Conservation (phyloP, 2,329 filamentous ascomycete species). For the Aureobasidium sp. region DNA sequence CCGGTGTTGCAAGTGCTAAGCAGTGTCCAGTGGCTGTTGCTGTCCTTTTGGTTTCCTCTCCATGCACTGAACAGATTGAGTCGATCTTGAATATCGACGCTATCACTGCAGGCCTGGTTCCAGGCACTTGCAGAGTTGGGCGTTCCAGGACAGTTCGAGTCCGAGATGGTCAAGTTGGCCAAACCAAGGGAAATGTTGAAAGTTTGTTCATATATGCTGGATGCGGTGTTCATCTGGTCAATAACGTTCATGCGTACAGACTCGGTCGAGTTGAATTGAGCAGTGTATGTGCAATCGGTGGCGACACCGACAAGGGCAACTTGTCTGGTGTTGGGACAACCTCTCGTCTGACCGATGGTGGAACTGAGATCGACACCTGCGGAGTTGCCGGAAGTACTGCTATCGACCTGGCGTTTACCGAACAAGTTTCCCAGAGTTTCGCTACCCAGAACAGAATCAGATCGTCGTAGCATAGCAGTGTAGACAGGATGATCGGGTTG, state of each 20-base stretch:
- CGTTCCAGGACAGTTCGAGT: constrained; percentile 65
- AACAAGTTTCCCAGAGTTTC: constrained; percentile 61
- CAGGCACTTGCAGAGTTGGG: constrained; percentile 64
- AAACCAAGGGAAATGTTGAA: constrained; percentile 95
- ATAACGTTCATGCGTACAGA: constrained; percentile 71
- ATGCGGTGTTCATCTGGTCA: constrained; percentile 75
- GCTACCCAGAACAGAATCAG: constrained; percentile 51
- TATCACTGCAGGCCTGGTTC: constrained; percentile 68
- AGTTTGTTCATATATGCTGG: constrained; percentile 76
- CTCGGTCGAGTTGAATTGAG: constrained; percentile 58
- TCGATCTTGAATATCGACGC: constrained; percentile 62
- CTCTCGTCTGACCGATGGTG: constrained; percentile 73
- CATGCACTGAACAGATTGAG: constrained; percentile 84
- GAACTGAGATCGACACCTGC: constrained; percentile 70
- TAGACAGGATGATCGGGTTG: constrained; percentile 63
- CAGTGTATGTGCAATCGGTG: constrained; percentile 84
- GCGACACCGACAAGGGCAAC: constrained; percentile 88
- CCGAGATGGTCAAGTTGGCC: constrained; percentile 73
- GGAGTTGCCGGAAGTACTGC: constrained; percentile 64
- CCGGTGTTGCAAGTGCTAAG: constrained; percentile 75
- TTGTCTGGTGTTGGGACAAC: constrained; percentile 83
- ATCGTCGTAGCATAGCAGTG: constrained; percentile 45
- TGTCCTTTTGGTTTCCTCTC: constrained; percentile 70
- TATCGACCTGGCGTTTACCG: constrained; percentile 61
- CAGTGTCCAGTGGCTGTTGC: constrained; percentile 89